These are phyloP conservation scores for Phytophthora pseudosyringae DNA, from an alignment of 352 stramenopile genomes.

Conservation along the genomic window DNA sequence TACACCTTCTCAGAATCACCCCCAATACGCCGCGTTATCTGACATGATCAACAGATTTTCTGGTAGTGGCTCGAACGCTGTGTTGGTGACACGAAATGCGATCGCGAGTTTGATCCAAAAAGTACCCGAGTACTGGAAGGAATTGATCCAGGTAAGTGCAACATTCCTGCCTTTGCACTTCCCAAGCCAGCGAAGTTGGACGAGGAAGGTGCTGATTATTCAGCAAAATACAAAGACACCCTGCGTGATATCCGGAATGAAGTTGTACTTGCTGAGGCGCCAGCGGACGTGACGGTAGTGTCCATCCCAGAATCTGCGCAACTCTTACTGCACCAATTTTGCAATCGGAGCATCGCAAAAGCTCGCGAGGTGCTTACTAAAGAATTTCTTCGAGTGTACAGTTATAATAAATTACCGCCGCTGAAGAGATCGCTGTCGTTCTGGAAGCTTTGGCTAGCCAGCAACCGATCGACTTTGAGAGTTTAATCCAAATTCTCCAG, in stretches of 20 bases:
- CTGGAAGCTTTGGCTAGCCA: slow-evolving; percentile 5
- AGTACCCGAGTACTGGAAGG: neutral
- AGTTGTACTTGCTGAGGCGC: neutral
- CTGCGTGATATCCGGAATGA: neutral
- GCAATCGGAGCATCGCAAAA: slow-evolving; percentile 5
- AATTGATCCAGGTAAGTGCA: neutral
- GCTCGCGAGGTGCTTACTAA: neutral
- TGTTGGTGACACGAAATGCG: slow-evolving; percentile 23
- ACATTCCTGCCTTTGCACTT: slow-evolving; percentile 9
- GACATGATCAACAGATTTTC: slow-evolving; percentile 2
- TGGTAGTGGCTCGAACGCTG: neutral
- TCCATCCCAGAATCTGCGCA: slow-evolving; percentile 7
- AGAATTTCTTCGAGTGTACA: neutral
- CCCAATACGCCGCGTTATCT: neutral
- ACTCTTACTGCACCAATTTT: slow-evolving; percentile 9
- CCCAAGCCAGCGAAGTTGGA: neutral
- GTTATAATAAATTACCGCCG: neutral
- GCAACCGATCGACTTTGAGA: neutral
- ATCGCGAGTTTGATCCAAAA: slow-evolving; percentile 11
- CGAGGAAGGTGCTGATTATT: slow-evolving; percentile 12
- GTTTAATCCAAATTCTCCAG: neutral
- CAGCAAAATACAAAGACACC: neutral
- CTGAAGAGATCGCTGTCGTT: neutral
- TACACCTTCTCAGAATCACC: too few relatives aligned
- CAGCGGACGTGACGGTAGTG: neutral